These are phyloP conservation scores for Trichoderma citrinoviride DNA, from an alignment of 2,329 filamentous ascomycete species.

Conservation along the genomic window DNA sequence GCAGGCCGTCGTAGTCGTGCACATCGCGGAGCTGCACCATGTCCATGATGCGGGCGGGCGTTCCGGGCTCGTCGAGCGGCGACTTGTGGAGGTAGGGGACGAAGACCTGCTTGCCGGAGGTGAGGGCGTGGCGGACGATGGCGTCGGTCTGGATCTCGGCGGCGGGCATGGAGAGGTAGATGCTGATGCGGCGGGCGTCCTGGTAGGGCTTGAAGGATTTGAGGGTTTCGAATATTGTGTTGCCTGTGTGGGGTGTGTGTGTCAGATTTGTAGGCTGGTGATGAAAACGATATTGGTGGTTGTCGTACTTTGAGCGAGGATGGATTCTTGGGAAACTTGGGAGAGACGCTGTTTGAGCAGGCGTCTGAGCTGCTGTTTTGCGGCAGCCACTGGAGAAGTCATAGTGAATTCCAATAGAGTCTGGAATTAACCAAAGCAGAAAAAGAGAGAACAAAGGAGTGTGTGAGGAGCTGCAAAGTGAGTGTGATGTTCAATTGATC, in stretches of 20 bases:
- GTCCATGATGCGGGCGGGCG: slow-evolving; percentile 76
- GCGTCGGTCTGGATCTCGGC: slow-evolving; percentile 81
- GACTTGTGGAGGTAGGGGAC: slow-evolving; percentile 81
- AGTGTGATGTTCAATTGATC: neutral
- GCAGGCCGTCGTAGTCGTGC: slow-evolving; percentile 73
- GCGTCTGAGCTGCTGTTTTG: slow-evolving; percentile 74
- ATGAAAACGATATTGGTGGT: neutral
- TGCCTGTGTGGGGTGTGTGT: slow-evolving; percentile 50
- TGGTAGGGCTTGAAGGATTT: slow-evolving; percentile 70
- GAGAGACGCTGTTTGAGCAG: slow-evolving; percentile 67
- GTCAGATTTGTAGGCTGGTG: neutral
- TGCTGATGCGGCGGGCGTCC: slow-evolving; percentile 70
- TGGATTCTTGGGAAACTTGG: slow-evolving; percentile 57
- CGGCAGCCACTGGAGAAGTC: slow-evolving; percentile 55
- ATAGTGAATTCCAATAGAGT: slow-evolving; percentile 34
- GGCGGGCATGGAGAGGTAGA: slow-evolving; percentile 90
- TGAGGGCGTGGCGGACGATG: slow-evolving; percentile 79
- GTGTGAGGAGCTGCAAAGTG: neutral
- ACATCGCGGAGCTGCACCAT: slow-evolving; percentile 79
- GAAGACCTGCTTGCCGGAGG: slow-evolving; percentile 78
- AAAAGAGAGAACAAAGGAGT: no score
- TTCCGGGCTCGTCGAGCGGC: slow-evolving; percentile 44
- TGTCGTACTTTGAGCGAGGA: slow-evolving; percentile 67
- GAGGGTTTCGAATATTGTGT: slow-evolving; percentile 61
- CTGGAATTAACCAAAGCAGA: neutral